phyloP scores from a whole-genome alignment of 495 filamentous ascomycete species.

The Staphylotrichum tortipilum region DNA sequence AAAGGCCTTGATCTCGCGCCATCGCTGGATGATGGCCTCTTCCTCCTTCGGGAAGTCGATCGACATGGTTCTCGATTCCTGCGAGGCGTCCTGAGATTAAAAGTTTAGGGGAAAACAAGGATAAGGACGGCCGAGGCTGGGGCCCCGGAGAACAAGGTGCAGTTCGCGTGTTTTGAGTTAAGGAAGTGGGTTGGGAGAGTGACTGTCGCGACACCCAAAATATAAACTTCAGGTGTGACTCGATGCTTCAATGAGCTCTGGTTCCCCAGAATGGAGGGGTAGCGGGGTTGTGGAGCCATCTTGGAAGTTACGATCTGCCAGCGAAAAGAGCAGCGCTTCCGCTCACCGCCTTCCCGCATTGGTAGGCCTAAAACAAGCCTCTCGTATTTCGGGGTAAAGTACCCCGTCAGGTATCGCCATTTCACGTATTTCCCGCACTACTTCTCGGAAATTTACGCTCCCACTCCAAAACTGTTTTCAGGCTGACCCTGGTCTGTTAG shows the following conservation, averaged over 20 bases:
- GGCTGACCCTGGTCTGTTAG: neutral
- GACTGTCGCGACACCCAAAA: slow-evolving; percentile 4
- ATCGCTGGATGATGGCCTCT: slow-evolving; percentile 67
- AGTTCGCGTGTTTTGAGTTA: neutral
- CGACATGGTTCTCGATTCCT: slow-evolving; percentile 48
- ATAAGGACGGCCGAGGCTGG: neutral
- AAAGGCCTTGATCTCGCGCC: slow-evolving; percentile 89
- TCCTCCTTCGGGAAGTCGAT: slow-evolving; percentile 91
- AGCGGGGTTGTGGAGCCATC: slow-evolving; percentile 16
- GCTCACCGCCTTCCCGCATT: slow-evolving; percentile 6
- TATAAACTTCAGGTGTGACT: slow-evolving; percentile 22
- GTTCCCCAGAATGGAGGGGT: slow-evolving; percentile 11
- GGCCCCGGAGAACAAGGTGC: neutral
- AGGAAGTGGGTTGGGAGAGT: neutral
- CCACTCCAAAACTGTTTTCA: neutral
- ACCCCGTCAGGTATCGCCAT: neutral
- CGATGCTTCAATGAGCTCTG: slow-evolving; percentile 8
- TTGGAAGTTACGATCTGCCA: slow-evolving; percentile 1
- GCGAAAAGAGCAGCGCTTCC: neutral
- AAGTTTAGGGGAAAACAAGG: no score
- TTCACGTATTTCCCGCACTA: neutral
- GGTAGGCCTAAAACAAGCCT: no score
- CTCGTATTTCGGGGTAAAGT: neutral
- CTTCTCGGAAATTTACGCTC: neutral
- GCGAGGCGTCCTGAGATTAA: no score